phyloP scores from a whole-genome alignment of 192 early-diverging fungal species.

The Backusella luteola region DNA sequence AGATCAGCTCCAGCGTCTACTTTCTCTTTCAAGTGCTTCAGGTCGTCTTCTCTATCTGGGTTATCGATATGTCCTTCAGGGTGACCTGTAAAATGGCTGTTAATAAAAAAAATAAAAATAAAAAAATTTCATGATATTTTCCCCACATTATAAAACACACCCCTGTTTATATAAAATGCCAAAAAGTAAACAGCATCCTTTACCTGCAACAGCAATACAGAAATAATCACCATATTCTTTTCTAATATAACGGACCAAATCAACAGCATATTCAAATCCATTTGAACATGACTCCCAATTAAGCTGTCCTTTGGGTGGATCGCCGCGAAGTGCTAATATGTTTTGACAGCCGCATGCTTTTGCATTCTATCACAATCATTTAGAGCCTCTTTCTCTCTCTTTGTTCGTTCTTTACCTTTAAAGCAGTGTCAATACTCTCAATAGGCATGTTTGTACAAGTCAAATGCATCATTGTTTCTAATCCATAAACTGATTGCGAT shows the following conservation, averaged over 20 bases:
- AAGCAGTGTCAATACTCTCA: constrained; percentile 79
- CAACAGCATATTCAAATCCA: constrained; percentile 81
- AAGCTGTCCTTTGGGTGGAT: constrained; percentile 81
- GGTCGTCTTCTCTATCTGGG: constrained; percentile 69
- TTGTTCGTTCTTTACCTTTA: constrained; percentile 44
- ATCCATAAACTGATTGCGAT: constrained; percentile 87
- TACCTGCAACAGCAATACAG: constrained; percentile 96
- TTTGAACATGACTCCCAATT: constrained; percentile 76
- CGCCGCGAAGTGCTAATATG: constrained; percentile 94
- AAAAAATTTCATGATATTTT: neutral
- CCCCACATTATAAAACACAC: neutral
- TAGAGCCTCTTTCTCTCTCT: neutral
- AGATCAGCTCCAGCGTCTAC: constrained; percentile 92
- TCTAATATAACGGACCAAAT: constrained; percentile 91
- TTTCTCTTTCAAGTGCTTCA: constrained; percentile 81
- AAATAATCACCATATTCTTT: constrained; percentile 88
- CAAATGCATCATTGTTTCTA: constrained; percentile 94
- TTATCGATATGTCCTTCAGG: constrained; percentile 92
- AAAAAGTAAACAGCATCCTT: constrained; percentile 46
- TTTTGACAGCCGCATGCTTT: constrained; percentile 88
- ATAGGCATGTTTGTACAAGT: constrained; percentile 98
- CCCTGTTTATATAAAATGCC: neutral
- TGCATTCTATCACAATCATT: constrained; percentile 48
- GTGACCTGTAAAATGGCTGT: constrained; percentile 57
- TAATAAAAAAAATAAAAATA: neutral